Percentiles rank a stretch among this genome's conserved stretches.
Evolutionary conservation across 2,329 filamentous ascomycete species (phyloP).

Genomic region (Emmonsiellopsis sp.): DNA sequence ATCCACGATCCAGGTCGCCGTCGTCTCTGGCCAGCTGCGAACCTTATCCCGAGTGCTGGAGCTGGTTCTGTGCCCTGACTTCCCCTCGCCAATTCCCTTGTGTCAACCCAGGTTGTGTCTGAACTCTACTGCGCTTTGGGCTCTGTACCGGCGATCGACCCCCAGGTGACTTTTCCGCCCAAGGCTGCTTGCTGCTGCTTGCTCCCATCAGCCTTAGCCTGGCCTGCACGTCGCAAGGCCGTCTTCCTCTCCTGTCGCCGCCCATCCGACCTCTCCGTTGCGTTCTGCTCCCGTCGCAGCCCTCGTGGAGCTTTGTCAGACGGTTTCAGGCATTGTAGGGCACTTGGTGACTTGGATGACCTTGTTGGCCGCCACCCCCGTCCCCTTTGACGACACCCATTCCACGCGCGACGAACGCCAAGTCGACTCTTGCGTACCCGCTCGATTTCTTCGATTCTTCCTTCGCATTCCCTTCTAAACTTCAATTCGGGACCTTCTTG

Average conservation of each 20-base stretch:
- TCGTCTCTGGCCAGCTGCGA: background rate
- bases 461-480: background rate
- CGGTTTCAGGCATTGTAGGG: background rate
- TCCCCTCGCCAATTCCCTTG: constrained; percentile 1
- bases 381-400: background rate
- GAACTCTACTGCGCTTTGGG: background rate
- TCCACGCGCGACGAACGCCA: background rate
- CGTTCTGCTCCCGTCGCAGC: background rate
- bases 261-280: background rate
- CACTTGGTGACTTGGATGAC: background rate
- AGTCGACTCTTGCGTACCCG: background rate
- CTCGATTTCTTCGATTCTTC: background rate
- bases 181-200: background rate
- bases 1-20: background rate
- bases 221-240: background rate
- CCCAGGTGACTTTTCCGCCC: background rate
- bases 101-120: background rate
- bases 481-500: background rate
- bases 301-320: background rate
- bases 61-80: constrained; percentile 1
- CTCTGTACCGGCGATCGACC: background rate
- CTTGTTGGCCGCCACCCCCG: background rate
- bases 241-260: background rate
- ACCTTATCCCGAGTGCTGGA: background rate
- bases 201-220: background rate